Base-by-base conservation (phyloP, 129 eudicot genomes). In the Calendula officinalis region DNA sequence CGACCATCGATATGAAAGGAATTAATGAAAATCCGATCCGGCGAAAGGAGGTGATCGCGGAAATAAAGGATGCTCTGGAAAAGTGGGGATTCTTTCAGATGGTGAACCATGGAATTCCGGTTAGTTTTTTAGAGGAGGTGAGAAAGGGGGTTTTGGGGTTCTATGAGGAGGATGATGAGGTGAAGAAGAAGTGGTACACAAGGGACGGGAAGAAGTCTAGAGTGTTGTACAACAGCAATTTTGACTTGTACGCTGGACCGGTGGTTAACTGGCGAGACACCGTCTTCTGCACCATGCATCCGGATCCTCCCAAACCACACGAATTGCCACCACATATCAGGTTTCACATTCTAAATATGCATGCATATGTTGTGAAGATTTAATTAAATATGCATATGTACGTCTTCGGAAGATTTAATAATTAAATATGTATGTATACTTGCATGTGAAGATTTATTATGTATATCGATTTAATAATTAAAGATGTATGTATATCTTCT, bases 241-340 rank as follows among this genome's bases (percentile, higher is more conserved):
- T 58, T 72, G 79, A 50, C 40, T 34, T 80, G 42, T 67, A 39
- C 58, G 56, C n/a, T 7, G 8, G 69, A 7, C 41, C 64, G 1
- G 75, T 75, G 3, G 70, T 80, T 36, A 60, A 54, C 37, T 83
- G 89, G 89, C 78, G 81, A 60, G 89, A 83, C 55, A 4, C 78
- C 5, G 7, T 79, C 5, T 12, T 9, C 27, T 56, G 64, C 41
- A n/a, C 2, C 2, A 75, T 77, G 77, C 64, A 50, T 64, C 79
- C 82, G 35, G 36, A 62, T 64, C 61, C 70, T 3, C 69, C 75
- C 11, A 5, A 63, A 7, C 78, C 78, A 0, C 52, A 79, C 4
- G 75, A 83, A 22, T 35, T 72, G 62, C 80, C 84, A 2, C 22
- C 38, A 1, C 49, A 22, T 8, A 76, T 82, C 75, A 68, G 84